A percentile compares a stretch with the other conserved stretches of the same genome.
These are phyloP conservation scores for Grammothele lineata DNA, from an alignment of 768 basidiomycete genomes.

Conservation along the genomic window DNA sequence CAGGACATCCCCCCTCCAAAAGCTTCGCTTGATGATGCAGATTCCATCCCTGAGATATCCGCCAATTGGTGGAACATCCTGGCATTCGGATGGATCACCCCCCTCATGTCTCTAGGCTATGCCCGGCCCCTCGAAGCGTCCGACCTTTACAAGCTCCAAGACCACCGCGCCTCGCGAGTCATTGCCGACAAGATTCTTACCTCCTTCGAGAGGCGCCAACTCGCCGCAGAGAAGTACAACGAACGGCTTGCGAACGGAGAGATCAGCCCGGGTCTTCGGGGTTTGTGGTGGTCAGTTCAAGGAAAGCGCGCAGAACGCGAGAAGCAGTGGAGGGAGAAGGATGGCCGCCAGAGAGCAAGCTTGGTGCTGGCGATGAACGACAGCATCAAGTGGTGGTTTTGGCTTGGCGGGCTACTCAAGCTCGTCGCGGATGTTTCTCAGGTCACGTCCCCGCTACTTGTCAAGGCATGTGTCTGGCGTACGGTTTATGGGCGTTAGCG, in stretches of 20 bases:
- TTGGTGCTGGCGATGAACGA: constrained; percentile 70
- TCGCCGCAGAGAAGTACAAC: constrained; percentile 68
- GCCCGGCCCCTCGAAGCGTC: constrained; percentile 74
- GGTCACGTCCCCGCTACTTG: constrained; percentile 70
- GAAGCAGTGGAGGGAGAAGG: constrained; percentile 57
- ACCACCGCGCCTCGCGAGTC: constrained; percentile 49
- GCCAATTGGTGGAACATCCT: constrained; percentile 57
- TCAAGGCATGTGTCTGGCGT: constrained; percentile 43
- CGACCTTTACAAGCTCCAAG: constrained; percentile 77
- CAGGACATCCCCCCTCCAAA: constrained; percentile 38
- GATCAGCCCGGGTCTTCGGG: constrained; percentile 45
- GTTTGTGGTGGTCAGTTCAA: constrained; percentile 56
- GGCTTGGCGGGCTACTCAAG: constrained; percentile 59
- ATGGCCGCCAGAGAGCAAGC: constrained; percentile 61
- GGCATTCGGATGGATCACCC: constrained; percentile 74
- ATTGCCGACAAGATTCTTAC: constrained; percentile 60
- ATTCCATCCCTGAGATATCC: constrained; percentile 58
- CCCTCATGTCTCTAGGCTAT: constrained; percentile 70
- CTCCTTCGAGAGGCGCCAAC: constrained; percentile 58
- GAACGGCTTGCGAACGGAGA: constrained; percentile 59
- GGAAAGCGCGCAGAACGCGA: constrained; percentile 52
- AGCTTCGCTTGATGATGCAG: constrained; percentile 54
- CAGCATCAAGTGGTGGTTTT: constrained; percentile 74
- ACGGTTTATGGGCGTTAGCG: background rate
- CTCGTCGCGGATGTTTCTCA: constrained; percentile 68